Conservation (phyloP, 768 basidiomycete genomes). For the Postia placenta region DNA sequence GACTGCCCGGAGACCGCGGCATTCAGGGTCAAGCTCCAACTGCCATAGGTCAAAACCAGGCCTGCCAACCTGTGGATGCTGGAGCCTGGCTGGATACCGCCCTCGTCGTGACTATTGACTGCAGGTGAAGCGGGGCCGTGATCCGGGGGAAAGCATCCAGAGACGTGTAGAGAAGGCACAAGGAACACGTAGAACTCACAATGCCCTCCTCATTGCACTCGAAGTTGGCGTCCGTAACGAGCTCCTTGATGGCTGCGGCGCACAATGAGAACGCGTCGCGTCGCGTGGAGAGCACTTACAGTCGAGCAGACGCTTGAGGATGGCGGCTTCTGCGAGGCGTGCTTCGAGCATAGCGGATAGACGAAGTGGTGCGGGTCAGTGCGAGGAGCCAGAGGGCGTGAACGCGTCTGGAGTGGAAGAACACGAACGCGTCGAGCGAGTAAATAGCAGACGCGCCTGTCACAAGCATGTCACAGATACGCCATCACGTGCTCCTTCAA, state of each 20-base stretch:
- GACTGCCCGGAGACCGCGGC: too few relatives aligned
- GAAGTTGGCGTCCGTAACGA: constrained; percentile 96
- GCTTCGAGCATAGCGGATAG: constrained; percentile 75
- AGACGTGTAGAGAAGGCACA: background rate
- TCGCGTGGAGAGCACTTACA: constrained; percentile 41
- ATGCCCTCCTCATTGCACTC: constrained; percentile 96
- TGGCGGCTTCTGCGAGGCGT: constrained; percentile 78
- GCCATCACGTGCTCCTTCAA: too few relatives aligned
- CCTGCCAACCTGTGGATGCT: too few relatives aligned
- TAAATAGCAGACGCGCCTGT: constrained; percentile 3
- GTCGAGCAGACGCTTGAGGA: constrained; percentile 90
- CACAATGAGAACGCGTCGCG: background rate
- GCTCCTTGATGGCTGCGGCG: constrained; percentile 85
- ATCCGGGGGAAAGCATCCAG: constrained; percentile 5
- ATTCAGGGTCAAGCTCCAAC: too few relatives aligned
- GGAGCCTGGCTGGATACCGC: too few relatives aligned
- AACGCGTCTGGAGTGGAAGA: constrained; percentile 2
- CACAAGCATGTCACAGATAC: constrained; percentile 1
- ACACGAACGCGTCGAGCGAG: background rate
- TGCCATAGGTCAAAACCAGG: too few relatives aligned
- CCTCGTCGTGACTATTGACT: too few relatives aligned
- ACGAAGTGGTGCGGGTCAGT: constrained; percentile 6
- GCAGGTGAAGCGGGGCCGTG: too few relatives aligned
- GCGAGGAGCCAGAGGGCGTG: constrained; percentile 12
- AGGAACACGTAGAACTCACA: constrained; percentile 32